Percentiles rank a stretch among this genome's conserved stretches.
These are phyloP conservation scores for Colletotrichum sp. DNA, from an alignment of 2,329 filamentous ascomycete species.

Conservation along the genomic window DNA sequence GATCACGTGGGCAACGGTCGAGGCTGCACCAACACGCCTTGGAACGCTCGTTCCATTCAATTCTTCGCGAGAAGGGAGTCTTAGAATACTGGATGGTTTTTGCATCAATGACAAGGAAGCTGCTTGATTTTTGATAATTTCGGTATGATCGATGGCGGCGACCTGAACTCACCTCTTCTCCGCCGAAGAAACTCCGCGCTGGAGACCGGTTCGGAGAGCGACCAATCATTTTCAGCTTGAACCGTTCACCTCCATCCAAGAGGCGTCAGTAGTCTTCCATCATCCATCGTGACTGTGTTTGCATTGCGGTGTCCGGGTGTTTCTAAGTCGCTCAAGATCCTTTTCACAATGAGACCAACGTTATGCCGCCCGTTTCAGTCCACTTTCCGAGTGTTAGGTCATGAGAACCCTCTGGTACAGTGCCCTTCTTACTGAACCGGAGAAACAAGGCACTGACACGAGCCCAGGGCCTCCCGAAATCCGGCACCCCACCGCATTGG, in stretches of 20 bases:
- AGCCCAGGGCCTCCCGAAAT: slow-evolving; percentile 79
- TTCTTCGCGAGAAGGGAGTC: neutral
- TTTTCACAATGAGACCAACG: slow-evolving; percentile 40
- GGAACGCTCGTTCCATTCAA: neutral
- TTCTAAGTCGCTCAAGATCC: neutral
- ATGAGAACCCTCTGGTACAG: slow-evolving; percentile 87
- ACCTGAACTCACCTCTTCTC: neutral
- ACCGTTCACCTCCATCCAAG: neutral
- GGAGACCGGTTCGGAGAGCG: neutral
- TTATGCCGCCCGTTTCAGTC: slow-evolving; percentile 39
- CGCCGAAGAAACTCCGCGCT: slow-evolving; percentile 5
- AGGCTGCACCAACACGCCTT: neutral
- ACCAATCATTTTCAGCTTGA: slow-evolving; percentile 1
- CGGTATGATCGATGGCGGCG: neutral
- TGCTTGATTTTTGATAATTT: neutral
- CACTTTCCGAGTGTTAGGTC: slow-evolving; percentile 44
- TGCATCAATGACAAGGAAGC: neutral
- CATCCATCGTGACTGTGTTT: neutral
- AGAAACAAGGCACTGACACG: neutral
- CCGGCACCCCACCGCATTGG: slow-evolving; percentile 61
- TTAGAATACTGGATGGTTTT: neutral
- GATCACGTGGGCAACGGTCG: neutral
- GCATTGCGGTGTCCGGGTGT: neutral
- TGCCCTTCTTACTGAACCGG: neutral
- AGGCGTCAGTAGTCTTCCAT: neutral